A percentile compares a stretch with the other conserved stretches of the same genome.
phyloP scores from a whole-genome alignment of 2,329 filamentous ascomycete genomes.

The Pestalotiopsis sp. region DNA sequence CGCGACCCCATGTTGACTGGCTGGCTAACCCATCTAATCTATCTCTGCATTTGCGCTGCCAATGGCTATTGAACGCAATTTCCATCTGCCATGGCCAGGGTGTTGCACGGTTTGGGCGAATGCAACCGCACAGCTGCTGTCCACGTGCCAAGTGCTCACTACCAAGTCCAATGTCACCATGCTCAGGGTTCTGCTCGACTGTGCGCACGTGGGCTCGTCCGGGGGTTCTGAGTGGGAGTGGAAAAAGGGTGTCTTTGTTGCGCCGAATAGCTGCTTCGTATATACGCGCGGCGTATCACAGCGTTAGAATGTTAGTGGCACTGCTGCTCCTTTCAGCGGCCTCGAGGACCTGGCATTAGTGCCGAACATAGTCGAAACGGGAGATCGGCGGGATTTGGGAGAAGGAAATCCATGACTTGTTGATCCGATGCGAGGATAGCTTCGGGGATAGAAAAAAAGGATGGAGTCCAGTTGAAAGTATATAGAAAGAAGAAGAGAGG shows the following conservation, averaged over 20 bases:
- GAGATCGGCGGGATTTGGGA: background rate
- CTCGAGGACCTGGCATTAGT: background rate
- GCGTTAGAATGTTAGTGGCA: conserved; percentile 1
- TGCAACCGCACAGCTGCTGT: background rate
- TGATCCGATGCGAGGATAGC: background rate
- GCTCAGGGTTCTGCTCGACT: background rate
- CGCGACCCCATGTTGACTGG: background rate
- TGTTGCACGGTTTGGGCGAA: background rate
- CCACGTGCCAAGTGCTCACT: background rate
- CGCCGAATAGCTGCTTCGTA: background rate
- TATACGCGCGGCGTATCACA: background rate
- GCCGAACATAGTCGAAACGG: conserved; percentile 2
- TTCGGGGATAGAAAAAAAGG: background rate
- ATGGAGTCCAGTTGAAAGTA: no score
- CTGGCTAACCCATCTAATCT: background rate
- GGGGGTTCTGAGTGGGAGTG: background rate
- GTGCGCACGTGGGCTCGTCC: conserved; percentile 3
- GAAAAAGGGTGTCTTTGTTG: no score
- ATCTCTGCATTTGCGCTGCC: no score
- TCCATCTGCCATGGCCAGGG: background rate
- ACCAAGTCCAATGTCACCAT: background rate
- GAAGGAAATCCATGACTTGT: background rate
- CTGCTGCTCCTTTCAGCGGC: background rate
- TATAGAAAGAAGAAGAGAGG: background rate
- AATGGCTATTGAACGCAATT: background rate